Conservation (phyloP, 352 stramenopile species). For the Globisporangium acanthophoron region DNA sequence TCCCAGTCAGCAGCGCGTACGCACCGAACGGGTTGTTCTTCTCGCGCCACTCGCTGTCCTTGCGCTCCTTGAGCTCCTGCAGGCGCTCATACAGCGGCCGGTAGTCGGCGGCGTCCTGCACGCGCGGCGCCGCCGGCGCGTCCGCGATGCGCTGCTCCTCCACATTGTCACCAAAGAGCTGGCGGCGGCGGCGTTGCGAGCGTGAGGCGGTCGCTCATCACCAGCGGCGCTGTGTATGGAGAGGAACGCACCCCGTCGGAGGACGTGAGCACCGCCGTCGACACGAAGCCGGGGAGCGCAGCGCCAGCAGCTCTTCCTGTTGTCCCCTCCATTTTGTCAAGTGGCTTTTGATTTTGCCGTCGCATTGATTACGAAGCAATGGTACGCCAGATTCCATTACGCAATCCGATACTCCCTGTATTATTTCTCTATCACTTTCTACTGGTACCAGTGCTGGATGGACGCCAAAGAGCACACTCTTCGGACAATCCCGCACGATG, state of each 20-base stretch:
- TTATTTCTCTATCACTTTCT: neutral
- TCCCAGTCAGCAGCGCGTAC: neutral
- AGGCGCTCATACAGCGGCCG: constrained; percentile 79
- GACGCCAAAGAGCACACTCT: neutral
- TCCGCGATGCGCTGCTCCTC: constrained; percentile 79
- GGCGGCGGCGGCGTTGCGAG: neutral
- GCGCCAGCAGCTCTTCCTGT: neutral
- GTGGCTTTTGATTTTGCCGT: neutral
- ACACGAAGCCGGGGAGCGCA: constrained; percentile 69
- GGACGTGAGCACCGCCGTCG: constrained; percentile 76
- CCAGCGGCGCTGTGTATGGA: neutral
- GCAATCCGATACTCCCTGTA: neutral
- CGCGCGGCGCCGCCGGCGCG: constrained; percentile 32
- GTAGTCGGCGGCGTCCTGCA: constrained; percentile 43
- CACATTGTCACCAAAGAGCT: constrained; percentile 87
- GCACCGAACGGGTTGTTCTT: constrained; percentile 87
- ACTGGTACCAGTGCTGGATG: neutral
- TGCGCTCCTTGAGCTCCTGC: constrained; percentile 69
- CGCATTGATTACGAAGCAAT: no score
- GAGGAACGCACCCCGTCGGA: constrained; percentile 57
- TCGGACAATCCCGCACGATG: neutral
- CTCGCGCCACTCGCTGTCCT: constrained; percentile 86
- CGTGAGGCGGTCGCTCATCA: neutral
- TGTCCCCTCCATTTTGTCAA: no score
- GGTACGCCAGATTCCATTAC: no score